Conservation (phyloP, 2,329 filamentous ascomycete genomes). For the Ascochyta koolunga region DNA sequence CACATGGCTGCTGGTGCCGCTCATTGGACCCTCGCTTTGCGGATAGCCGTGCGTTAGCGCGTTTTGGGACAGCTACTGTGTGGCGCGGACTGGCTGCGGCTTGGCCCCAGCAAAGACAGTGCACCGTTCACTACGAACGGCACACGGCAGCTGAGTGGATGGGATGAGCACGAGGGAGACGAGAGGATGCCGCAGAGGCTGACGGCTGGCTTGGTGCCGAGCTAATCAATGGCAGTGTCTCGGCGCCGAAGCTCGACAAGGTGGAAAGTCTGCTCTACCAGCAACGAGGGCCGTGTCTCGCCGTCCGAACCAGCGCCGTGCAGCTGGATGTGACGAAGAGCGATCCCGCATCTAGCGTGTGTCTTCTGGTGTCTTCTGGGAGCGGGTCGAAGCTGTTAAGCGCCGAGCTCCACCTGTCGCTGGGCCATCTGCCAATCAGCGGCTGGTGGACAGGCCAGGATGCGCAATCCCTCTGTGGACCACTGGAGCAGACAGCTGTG, state of each 20-base stretch:
- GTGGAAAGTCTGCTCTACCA: neutral
- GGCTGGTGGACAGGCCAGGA: neutral
- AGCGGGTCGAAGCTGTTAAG: conserved; percentile 8
- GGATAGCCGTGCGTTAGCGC: conserved; percentile 14
- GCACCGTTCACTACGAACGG: conserved; percentile 14
- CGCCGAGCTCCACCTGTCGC: conserved; percentile 6
- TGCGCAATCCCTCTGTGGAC: conserved; percentile 2
- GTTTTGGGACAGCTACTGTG: conserved; percentile 6
- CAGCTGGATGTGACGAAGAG: conserved; percentile 17
- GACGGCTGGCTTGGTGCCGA: neutral
- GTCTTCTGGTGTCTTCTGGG: neutral
- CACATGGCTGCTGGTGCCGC: conserved; percentile 8
- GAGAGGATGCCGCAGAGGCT: neutral
- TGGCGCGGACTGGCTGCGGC: conserved; percentile 10
- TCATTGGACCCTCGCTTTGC: conserved; percentile 7
- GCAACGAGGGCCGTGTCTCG: conserved; percentile 7
- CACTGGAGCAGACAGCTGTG: conserved; percentile 15
- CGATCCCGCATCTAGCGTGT: conserved; percentile 14
- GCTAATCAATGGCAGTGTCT: neutral
- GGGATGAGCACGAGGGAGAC: neutral
- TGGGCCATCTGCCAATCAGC: neutral
- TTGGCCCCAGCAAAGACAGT: conserved; percentile 11
- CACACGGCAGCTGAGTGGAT: neutral
- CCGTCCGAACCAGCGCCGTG: conserved; percentile 16
- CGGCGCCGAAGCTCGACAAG: neutral